A percentile compares a stretch with the other conserved stretches of the same genome.
phyloP scores from a whole-genome alignment of 371 early-diverging fungal species.

The Syncephalastrum monosporum region DNA sequence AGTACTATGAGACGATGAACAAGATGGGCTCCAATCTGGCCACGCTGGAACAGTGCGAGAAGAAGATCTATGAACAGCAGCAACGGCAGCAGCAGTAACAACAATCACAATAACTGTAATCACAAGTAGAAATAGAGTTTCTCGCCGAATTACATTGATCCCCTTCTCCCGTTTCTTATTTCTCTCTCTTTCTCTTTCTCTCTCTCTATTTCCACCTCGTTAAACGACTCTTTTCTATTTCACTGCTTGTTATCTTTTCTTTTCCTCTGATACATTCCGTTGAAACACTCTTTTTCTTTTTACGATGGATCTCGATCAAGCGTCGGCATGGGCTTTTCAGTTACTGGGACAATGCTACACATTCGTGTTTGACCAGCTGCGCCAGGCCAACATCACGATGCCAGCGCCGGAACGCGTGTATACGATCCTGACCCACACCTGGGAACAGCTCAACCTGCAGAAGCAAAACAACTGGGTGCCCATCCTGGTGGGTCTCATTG shows the following conservation, averaged over 20 bases:
- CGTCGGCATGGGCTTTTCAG: slow-evolving; percentile 10
- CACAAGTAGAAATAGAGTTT: too few relatives aligned
- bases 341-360: slow-evolving; percentile 30
- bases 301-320: too few relatives aligned
- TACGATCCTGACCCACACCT: slow-evolving; percentile 8
- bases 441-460: slow-evolving; percentile 30
- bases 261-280: too few relatives aligned
- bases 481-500: slow-evolving; percentile 25
- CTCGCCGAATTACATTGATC: too few relatives aligned
- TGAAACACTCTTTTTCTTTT: too few relatives aligned
- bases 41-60: slow-evolving; percentile 83
- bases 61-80: slow-evolving; percentile 42
- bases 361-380: slow-evolving; percentile 25
- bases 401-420: slow-evolving; percentile 27
- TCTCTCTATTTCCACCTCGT: too few relatives aligned
- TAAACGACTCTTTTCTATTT: too few relatives aligned
- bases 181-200: too few relatives aligned
- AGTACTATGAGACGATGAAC: slow-evolving; percentile 94
- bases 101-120: not conserved
- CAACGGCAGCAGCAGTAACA: slow-evolving; percentile 18
- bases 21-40: slow-evolving; percentile 91
- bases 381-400: slow-evolving; percentile 21
- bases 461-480: slow-evolving; percentile 28
- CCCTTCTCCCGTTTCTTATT: too few relatives aligned
- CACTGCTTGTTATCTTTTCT: too few relatives aligned